Base-by-base conservation (phyloP, 2,329 filamentous ascomycete genomes). In the Periconia macrospinosa region DNA sequence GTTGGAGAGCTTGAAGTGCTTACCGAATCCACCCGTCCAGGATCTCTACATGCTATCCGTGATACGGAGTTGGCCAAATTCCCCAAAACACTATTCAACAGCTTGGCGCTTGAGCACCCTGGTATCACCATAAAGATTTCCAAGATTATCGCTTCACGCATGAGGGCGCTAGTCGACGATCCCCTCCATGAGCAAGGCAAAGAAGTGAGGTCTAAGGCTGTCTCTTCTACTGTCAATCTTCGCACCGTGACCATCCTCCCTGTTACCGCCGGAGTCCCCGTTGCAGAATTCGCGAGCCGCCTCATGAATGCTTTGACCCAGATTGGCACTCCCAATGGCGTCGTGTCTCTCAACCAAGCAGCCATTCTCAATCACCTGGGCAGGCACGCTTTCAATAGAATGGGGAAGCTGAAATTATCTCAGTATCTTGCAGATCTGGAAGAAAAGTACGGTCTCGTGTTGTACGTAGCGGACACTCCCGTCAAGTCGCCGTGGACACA, bases 101-200 rank as follows among this genome's bases (percentile, higher is more conserved):
- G 94, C 68, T 83, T 99, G 49, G 94, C 94, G 0, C 89, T 96
- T 69, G 94, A 99, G 68, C 94, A 99, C 68, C 94, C 94, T 6
- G 95, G 92, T 42, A 99, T 99, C 67, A 97, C 94, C 0, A 97
- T 99, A 73, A 97, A 97, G 74, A 96, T 99, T 27, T 97, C 94
- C 1, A 99, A 97, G 74, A 94, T 99, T 62, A 97, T 99, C 65
- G 94, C 94, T 0, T 92, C 92, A 35, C 86, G 94, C 2, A 97
- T 99, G 94, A 83, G 93, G 56, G 85, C 90, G 41, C 77, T 97
- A 40, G 85, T 97, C 18, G 91, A 97, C 63, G 88, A 92, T 63
- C 90, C 91, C 1, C 77, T 90, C 15, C 83, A 85, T 35, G 82
- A 88, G 40, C 81, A 86, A 49, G 81, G 82, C 9, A 85, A 85